Base-by-base conservation (phyloP, 2,329 filamentous ascomycete species). In the Ophiostoma tasmaniense region DNA sequence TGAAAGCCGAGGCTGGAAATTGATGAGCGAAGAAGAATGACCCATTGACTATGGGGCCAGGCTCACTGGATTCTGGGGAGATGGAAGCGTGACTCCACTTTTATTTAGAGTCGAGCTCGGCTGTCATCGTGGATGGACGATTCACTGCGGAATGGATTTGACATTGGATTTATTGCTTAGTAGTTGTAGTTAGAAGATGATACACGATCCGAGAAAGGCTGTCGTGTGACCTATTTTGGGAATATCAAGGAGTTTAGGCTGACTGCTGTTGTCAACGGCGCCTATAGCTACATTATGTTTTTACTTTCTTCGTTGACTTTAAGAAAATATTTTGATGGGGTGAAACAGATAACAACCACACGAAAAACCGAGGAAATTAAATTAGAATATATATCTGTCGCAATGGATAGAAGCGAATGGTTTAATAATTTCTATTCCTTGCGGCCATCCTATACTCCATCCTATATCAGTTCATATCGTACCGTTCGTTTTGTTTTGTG, bases 1-100 rank as follows among this genome's bases (percentile, higher is more conserved):
- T 62, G 67, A 67, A 69, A 70, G 68, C 72, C 72, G 72, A 73
- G 72, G 72, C 66, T 71, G 68, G 13, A 35, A 45, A 30, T 35
- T 2, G 42, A 45, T 20, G 42, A 45, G 42, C 4, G 14, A 20
- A 45, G 14, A 1, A 45, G 39, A 14, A 20, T 45, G 39, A 45
- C 39, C 39, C 39, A 45, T 55, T 55, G 50, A 55, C 17, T 55
- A 17, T 30, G 55, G 55, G 14, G 25, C 25, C n/a, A 25, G 50
- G n/a, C 50, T 25, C n/a, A 22, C 50, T 55, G 22, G 50, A 55
- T 55, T 55, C 50, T 55, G 50, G 50, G 50, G 50, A 55, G 50
- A 28, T 55, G 22, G 22, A 55, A 55, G 50, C 17, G 20, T 25
- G 50, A 3, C 1, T 28, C 50, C 50, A 55, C 50, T 55, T 55